A percentile compares a stretch with the other conserved stretches of the same genome.
These are phyloP conservation scores for Pseudocercospora fijiensis DNA, from an alignment of 2,329 filamentous ascomycete species.

Conservation along the genomic window DNA sequence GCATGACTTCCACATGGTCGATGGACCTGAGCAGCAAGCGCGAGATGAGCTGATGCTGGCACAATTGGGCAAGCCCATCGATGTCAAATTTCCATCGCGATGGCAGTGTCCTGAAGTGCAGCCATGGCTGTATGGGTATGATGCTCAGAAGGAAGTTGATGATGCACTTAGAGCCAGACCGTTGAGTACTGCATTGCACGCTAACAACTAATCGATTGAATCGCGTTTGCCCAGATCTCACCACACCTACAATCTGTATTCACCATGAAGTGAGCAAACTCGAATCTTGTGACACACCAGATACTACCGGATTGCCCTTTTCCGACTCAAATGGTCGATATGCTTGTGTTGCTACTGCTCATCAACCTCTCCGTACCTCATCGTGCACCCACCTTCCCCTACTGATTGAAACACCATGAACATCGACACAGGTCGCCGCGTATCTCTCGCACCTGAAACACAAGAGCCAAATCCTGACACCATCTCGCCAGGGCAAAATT, in stretches of 20 bases:
- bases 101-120: slow-evolving; percentile 64
- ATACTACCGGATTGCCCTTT: neutral
- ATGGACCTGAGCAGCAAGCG: slow-evolving; percentile 57
- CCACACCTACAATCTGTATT: neutral
- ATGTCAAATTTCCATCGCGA: slow-evolving; percentile 60
- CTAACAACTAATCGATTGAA: neutral
- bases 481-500: neutral
- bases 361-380: neutral
- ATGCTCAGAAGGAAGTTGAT: slow-evolving; percentile 56
- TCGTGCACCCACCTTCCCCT: neutral
- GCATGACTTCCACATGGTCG: slow-evolving; percentile 44
- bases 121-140: slow-evolving; percentile 65
- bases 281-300: neutral
- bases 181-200: slow-evolving; percentile 7
- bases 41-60: slow-evolving; percentile 59
- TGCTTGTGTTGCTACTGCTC: neutral
- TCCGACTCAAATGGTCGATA: neutral
- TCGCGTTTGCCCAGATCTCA: neutral
- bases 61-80: slow-evolving; percentile 54
- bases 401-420: neutral
- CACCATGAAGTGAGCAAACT: neutral
- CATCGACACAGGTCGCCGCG: neutral
- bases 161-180: slow-evolving; percentile 30
- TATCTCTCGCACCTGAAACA: neutral
- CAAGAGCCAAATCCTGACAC: neutral